A percentile compares a stretch with the other conserved stretches of the same genome.
These are phyloP conservation scores for Cladophialophora carrionii DNA, from an alignment of 2,329 filamentous ascomycete species.

Conservation along the genomic window DNA sequence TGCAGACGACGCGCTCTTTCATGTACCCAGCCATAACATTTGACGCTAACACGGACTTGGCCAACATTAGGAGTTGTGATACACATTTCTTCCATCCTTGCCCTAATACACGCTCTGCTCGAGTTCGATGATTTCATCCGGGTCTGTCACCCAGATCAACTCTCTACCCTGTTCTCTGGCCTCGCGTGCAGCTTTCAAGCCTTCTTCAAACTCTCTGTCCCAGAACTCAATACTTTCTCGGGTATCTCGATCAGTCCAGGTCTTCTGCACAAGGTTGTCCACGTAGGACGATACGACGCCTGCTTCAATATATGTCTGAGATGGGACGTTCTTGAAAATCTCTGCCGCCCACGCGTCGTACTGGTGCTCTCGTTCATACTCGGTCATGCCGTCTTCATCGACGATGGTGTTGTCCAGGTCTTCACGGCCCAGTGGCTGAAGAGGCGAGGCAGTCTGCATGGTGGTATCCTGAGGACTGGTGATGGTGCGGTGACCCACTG, in stretches of 20 bases:
- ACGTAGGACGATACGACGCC: conserved; percentile 27
- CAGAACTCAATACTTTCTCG: conserved; percentile 30
- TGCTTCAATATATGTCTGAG: conserved; percentile 32
- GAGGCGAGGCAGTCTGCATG: neutral
- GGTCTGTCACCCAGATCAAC: conserved; percentile 32
- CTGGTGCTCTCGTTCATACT: conserved; percentile 32
- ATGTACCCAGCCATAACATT: too few species aligned
- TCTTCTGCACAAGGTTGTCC: conserved; percentile 30
- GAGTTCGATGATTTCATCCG: conserved; percentile 18
- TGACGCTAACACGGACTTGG: too few species aligned
- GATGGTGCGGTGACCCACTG: neutral
- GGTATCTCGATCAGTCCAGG: conserved; percentile 32
- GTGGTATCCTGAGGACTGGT: neutral
- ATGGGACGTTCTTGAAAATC: conserved; percentile 11
- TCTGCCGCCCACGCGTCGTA: conserved; percentile 31
- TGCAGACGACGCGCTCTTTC: neutral
- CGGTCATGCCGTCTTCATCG: conserved; percentile 33
- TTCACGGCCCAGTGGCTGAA: conserved; percentile 17
- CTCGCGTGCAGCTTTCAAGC: conserved; percentile 24
- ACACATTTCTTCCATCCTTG: neutral
- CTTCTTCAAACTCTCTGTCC: conserved; percentile 32
- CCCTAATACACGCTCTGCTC: conserved; percentile 8
- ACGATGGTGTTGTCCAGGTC: conserved; percentile 29
- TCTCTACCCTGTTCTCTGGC: conserved; percentile 23
- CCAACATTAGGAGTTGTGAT: neutral